Evolutionary conservation across 1,139 yeast species (phyloP), one percentile per base, ranked within the genome.

Genomic region (Kazachstania sp.): DNA sequence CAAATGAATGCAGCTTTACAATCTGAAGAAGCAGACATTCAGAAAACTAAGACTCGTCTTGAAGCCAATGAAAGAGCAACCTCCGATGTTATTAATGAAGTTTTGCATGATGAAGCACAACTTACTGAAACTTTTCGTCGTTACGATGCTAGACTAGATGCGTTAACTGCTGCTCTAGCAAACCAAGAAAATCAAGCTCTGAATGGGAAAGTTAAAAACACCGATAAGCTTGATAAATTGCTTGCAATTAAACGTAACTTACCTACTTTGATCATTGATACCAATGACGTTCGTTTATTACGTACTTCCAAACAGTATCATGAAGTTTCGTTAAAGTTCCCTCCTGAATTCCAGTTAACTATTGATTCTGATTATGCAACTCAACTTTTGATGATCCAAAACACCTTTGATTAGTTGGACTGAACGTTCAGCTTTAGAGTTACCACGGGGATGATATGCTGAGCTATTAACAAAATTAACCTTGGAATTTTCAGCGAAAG

Each of bases 381-480:
- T 32, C 36, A 32, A 31, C 3, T 31, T 8, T 4, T 31, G 28
- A 23, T 31, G 43, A n/a, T 31, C 29, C n/a, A 39, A n/a, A 2
- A 28, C 29, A n/a, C n/a, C n/a, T 4, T 39, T 39, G 3, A 39
- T 19, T 7, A 39, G 4, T 18, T 29, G 23, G 2, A 39, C 43
- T 4, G 35, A 28, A 3, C 43, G 23, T 15, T 39, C 43, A 4
- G 36, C 43, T 30, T 39, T 39, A 4, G 28, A 29, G 18, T 39
- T 39, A 16, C 43, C 43, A 12, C 36, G 23, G 4, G 36, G 43
- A 15, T 39, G n/a, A 31, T 39, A 39, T 6, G 32, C 43, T 4
- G 43, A 39, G 6, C 43, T 30, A 32, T 30, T 18, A 6, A 12
- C 12, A 29, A 26, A 28, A 4, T 31, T 12, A 31, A 39, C n/a